Base-by-base conservation (phyloP, 2,329 filamentous ascomycete species). In the Botryotinia narcissicola region DNA sequence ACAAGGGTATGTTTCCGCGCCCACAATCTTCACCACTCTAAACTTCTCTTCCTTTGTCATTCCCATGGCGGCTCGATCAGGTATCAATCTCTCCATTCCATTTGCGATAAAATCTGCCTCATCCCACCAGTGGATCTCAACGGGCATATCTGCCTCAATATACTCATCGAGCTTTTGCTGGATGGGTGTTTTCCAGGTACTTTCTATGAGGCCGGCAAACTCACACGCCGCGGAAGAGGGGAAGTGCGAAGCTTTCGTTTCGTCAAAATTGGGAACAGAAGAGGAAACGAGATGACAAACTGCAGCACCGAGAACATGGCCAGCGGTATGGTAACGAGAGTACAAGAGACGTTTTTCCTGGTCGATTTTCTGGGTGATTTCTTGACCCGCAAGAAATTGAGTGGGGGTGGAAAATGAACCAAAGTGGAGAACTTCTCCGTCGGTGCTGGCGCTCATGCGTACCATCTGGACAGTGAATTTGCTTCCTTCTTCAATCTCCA, bases 231-330 rank as follows among this genome's bases (percentile, higher is more conserved):
- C 90, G 0, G 87, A 86, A 76, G 89, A 89, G 0, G 92, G 92
- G 76, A 90, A 91, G 79, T 94, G 92, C 6, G 87, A 90, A 0
- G 92, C 92, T 81, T 94, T 94, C 20, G 89, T 82, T 79, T 94
- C 92, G 88, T 86, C 74, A 91, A 89, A 35, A 83, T 83, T 0
- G 82, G 82, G 80, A 70, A 88, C 80, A 2, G 84, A 81, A 75
- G 87, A 85, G 1, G 89, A 81, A 9, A 68, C 64, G 0, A 92
- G 84, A 70, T 86, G 83, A 1, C 88, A 85, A n/a, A 93, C 89
- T 0, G 92, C 91, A 0, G 89, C 82, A 4, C 92, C 91, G 1
- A 94, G 86, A 4, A 93, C 87, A 77, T 94, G 92, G 48, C 92
- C 92, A 0, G 91, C 92, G 0, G 92, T 93, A 81, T 94, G 92